Evolutionary conservation across 768 basidiomycete species (phyloP).

Genomic region (Russula abietina): DNA sequence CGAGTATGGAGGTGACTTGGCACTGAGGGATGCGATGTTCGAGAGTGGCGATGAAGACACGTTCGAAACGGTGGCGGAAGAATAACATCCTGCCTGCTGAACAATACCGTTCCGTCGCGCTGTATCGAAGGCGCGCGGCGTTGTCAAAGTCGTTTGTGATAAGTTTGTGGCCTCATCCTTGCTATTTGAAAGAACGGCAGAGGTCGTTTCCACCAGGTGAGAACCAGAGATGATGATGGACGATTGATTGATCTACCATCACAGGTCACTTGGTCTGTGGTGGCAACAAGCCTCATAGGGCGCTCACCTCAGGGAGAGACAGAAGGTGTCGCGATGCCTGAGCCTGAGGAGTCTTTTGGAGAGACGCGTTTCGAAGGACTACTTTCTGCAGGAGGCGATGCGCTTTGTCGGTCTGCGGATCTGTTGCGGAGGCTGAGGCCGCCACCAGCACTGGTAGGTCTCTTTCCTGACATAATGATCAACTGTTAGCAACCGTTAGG

Average conservation of each 20-base stretch:
- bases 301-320: constrained; percentile 11
- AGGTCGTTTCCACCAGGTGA: not conserved
- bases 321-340: not conserved
- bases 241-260: constrained; percentile 7
- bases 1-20: not conserved
- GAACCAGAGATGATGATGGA: constrained; percentile 7
- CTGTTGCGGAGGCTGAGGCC: not conserved
- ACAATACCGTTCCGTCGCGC: not conserved
- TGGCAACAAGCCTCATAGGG: not conserved
- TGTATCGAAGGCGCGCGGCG: not conserved
- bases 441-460: no score
- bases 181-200: not conserved
- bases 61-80: not conserved
- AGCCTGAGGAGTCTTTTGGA: not conserved
- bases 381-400: not conserved
- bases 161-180: not conserved
- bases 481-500: not conserved
- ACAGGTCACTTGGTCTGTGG: not conserved
- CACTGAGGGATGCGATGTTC: not conserved
- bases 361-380: not conserved
- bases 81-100: not conserved
- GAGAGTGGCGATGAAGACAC: constrained; percentile 6
- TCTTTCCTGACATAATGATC: not conserved
- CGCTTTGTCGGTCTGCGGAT: not conserved
- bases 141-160: not conserved